phyloP scores from a whole-genome alignment of 2,329 filamentous ascomycete species.

The Fonsecaea erecta region DNA sequence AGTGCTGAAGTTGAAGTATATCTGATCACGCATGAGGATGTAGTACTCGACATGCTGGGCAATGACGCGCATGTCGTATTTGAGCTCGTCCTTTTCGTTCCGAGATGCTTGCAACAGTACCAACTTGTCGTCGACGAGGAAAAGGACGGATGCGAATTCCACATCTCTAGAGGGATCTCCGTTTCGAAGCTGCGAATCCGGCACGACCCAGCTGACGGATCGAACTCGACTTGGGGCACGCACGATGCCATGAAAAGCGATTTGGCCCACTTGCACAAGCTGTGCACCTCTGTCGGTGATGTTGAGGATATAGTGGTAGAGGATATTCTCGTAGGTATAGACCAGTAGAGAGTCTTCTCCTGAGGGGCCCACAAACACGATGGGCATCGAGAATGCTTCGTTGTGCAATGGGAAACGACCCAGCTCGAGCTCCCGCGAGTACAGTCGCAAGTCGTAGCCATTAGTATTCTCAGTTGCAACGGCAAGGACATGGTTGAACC shows the following conservation, averaged over 20 bases:
- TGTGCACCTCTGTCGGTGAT: slow-evolving; percentile 72
- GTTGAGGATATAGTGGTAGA: slow-evolving; percentile 91
- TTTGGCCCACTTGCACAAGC: slow-evolving; percentile 93
- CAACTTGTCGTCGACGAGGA: slow-evolving; percentile 96
- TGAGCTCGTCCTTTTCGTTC: slow-evolving; percentile 80
- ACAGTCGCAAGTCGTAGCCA: slow-evolving; percentile 85
- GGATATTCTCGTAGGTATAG: slow-evolving; percentile 94
- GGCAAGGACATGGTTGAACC: slow-evolving; percentile 94
- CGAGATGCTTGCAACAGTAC: slow-evolving; percentile 87
- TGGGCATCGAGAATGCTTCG: slow-evolving; percentile 78
- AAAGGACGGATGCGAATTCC: slow-evolving; percentile 86
- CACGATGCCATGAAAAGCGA: slow-evolving; percentile 95
- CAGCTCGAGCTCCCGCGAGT: slow-evolving; percentile 81
- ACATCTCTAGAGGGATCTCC: slow-evolving; percentile 97
- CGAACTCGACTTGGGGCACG: slow-evolving; percentile 89
- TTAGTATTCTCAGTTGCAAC: slow-evolving; percentile 87
- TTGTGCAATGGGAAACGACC: slow-evolving; percentile 75
- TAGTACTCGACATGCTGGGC: slow-evolving; percentile 97
- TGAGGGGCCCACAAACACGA: slow-evolving; percentile 86
- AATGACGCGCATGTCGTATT: slow-evolving; percentile 98
- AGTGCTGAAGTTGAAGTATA: slow-evolving; percentile 51
- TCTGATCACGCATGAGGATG: slow-evolving; percentile 86
- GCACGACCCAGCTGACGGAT: slow-evolving; percentile 92
- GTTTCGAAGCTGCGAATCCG: slow-evolving; percentile 83
- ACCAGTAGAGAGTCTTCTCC: slow-evolving; percentile 94